Base-by-base conservation (phyloP, 305 asterid species). In the Fraxinus paxiana region DNA sequence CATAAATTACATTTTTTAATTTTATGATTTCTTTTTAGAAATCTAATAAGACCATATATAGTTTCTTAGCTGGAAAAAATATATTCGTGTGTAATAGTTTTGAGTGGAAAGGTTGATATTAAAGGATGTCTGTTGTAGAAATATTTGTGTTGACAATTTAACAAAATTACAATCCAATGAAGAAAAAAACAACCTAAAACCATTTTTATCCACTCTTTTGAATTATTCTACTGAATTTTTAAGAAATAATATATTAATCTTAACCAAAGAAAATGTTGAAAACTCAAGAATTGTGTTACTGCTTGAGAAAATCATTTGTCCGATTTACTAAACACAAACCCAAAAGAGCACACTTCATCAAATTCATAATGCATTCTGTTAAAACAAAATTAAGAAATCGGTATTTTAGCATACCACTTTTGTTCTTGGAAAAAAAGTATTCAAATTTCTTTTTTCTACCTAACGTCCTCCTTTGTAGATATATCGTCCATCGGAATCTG, bases 11-110 rank as follows among this genome's bases (percentile, higher is more conserved):
- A 41, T 83, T 82, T 72, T 72, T 83, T 77, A 4, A 63, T 77
- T 77, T 83, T 26, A 10, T 24, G 15, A 65, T 65, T 86, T 82
- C 63, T 72, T 80, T 86, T 87, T 82, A 67, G 2, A 80, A 86
- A 83, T 83, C 75, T 83, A 81, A 83, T 90, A 90, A 84, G 77
- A 84, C 77, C 73, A 38, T 78, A 76, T 79, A 81, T 54, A 73
- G 82, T 83, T 76, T 80, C 31, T 77, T 82, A 77, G 86, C 76
- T 76, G 63, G 82, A 54, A 79, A 86, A 80, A 70, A 46, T 65
- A 65, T 65, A 65, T 65, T 12, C 34, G 73, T 26, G 17, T 65
- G 34, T 10, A 24, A 65, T 26, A 26, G 31, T 65, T 65, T 65
- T 22, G 34, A 65, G 73, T 26, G 34, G 17, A 24, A 4, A 65